Evolutionary conservation across 2,329 filamentous ascomycete species (phyloP).

Genomic region (Fusarium phyllophilum): DNA sequence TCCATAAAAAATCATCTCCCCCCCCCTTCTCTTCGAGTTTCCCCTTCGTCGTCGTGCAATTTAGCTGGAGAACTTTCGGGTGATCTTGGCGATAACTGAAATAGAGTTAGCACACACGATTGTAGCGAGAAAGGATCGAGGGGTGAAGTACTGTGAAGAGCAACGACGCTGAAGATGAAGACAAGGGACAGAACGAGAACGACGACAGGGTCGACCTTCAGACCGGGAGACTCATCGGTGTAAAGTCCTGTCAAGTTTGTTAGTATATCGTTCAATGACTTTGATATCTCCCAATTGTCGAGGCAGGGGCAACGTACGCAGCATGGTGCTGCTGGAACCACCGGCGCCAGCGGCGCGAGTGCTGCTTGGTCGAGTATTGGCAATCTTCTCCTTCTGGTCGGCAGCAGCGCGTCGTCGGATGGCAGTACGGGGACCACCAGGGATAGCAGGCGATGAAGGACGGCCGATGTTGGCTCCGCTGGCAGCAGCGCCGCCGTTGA

Average conservation of each 20-base stretch:
- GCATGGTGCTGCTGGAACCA: slow-evolving; percentile 97
- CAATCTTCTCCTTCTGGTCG: slow-evolving; percentile 96
- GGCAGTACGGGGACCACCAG: slow-evolving; percentile 92
- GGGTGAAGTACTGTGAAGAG: slow-evolving; percentile 84
- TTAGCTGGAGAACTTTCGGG: slow-evolving; percentile 82
- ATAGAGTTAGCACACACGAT: slow-evolving; percentile 34
- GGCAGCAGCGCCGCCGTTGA: slow-evolving; percentile 65
- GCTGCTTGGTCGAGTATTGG: slow-evolving; percentile 91
- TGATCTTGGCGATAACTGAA: slow-evolving; percentile 93
- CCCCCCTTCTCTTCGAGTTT: slow-evolving; percentile 3
- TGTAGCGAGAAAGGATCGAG: neutral
- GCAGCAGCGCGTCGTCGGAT: slow-evolving; percentile 95
- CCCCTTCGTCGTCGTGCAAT: slow-evolving; percentile 27
- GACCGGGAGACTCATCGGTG: slow-evolving; percentile 96
- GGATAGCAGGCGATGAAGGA: slow-evolving; percentile 86
- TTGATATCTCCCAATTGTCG: neutral
- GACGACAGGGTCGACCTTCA: slow-evolving; percentile 98
- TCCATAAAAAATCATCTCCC: slow-evolving; percentile 35
- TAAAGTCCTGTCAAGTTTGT: slow-evolving; percentile 75
- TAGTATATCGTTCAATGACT: slow-evolving; percentile 35
- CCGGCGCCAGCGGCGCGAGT: slow-evolving; percentile 94
- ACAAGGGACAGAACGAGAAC: slow-evolving; percentile 95
- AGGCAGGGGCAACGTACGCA: slow-evolving; percentile 74
- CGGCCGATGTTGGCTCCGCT: slow-evolving; percentile 78
- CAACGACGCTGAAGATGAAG: slow-evolving; percentile 99